These are phyloP conservation scores for Aspergillus fumigatus DNA, from an alignment of 2,329 filamentous ascomycete species.

Conservation along the genomic window DNA sequence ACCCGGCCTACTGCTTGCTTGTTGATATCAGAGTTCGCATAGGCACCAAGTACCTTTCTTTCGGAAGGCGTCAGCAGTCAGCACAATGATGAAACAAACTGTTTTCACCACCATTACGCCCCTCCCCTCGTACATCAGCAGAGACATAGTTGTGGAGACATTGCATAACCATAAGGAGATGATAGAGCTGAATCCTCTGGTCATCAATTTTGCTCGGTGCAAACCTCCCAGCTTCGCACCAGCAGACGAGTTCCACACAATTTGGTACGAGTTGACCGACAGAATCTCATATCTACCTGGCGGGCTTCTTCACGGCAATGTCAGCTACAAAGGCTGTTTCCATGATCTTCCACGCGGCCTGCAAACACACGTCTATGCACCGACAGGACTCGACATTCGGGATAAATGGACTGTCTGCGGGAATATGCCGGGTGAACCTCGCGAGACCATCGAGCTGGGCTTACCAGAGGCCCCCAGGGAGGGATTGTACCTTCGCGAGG, in stretches of 20 bases:
- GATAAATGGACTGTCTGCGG: slow-evolving; percentile 75
- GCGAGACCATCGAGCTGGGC: slow-evolving; percentile 62
- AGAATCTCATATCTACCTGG: slow-evolving; percentile 70
- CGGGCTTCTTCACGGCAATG: slow-evolving; percentile 58
- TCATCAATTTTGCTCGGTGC: slow-evolving; percentile 66
- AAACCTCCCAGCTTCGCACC: slow-evolving; percentile 62
- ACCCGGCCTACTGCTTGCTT: neutral
- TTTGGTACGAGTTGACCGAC: slow-evolving; percentile 78
- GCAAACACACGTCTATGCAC: slow-evolving; percentile 79
- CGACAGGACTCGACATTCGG: slow-evolving; percentile 73
- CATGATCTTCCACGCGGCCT: slow-evolving; percentile 68
- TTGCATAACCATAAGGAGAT: slow-evolving; percentile 76
- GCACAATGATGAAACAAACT: slow-evolving; percentile 62
- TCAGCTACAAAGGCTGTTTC: slow-evolving; percentile 77
- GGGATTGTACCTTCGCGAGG: slow-evolving; percentile 78
- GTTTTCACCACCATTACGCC: slow-evolving; percentile 76
- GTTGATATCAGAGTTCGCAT: neutral
- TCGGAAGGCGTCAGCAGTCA: neutral
- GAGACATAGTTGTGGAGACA: slow-evolving; percentile 67
- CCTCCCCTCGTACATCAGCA: slow-evolving; percentile 63
- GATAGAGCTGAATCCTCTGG: slow-evolving; percentile 83
- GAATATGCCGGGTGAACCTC: slow-evolving; percentile 64
- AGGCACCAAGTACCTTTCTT: neutral
- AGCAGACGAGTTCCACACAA: slow-evolving; percentile 65
- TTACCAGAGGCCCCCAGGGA: slow-evolving; percentile 56